Percentiles rank a stretch among this genome's conserved stretches.
phyloP scores from a whole-genome alignment of 805 yeast species.

The Metschnikowia shivogae region DNA sequence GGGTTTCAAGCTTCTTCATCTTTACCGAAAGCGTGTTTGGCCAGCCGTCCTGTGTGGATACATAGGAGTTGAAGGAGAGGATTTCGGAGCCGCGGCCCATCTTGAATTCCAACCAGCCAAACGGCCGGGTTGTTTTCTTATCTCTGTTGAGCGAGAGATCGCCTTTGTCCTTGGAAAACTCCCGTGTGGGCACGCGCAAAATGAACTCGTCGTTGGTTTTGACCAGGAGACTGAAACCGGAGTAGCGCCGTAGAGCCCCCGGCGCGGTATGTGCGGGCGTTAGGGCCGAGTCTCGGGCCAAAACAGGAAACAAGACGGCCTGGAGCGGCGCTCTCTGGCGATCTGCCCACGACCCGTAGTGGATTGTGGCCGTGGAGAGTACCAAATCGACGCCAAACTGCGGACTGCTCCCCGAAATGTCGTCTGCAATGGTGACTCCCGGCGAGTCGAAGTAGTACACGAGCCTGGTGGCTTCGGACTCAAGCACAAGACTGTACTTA shows the following conservation, averaged over 20 bases:
- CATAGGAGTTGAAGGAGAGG: constrained; percentile 43
- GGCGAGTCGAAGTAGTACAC: constrained; percentile 69
- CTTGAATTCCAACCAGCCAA: constrained; percentile 88
- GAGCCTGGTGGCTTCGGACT: constrained; percentile 52
- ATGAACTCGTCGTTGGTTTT: constrained; percentile 61
- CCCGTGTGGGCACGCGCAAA: constrained; percentile 78
- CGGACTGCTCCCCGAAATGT: constrained; percentile 17
- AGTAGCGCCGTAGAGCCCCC: constrained; percentile 53
- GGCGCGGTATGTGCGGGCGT: constrained; percentile 23
- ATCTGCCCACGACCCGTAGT: constrained; percentile 96
- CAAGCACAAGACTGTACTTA: constrained; percentile 64
- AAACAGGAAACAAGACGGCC: constrained; percentile 60
- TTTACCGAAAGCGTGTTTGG: constrained; percentile 43
- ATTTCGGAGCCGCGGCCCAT: constrained; percentile 51
- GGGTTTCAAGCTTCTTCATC: constrained; percentile 55
- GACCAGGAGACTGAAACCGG: constrained; percentile 53
- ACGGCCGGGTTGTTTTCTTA: constrained; percentile 41
- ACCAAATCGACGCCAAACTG: constrained; percentile 55
- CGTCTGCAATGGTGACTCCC: constrained; percentile 36
- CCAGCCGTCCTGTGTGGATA: constrained; percentile 57
- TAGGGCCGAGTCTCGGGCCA: constrained; percentile 51
- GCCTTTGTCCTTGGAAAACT: constrained; percentile 66
- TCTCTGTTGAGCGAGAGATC: constrained; percentile 8
- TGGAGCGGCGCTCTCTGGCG: constrained; percentile 70
- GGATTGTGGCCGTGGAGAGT: constrained; percentile 58